phyloP scores from a whole-genome alignment of 1,139 yeast genomes.

The Hemisphaericaspora lyxosophila region DNA sequence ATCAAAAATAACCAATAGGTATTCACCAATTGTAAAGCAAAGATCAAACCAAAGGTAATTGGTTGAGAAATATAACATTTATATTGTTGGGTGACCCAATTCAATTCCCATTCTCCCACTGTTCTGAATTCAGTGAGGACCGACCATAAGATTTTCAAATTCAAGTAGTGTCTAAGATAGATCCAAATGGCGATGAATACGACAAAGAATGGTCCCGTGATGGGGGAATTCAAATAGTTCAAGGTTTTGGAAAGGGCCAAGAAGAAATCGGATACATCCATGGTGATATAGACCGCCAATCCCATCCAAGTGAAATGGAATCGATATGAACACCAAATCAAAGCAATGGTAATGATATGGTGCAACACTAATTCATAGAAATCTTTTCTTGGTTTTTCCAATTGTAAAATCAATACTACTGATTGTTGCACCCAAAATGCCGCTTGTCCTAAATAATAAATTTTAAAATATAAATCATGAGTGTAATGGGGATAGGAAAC shows the following conservation, averaged over 20 bases:
- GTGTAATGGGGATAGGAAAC: conserved; percentile 78
- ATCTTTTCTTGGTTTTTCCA: conserved; percentile 95
- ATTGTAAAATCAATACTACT: conserved; percentile 72
- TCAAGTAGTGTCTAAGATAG: conserved; percentile 84
- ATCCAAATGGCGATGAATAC: conserved; percentile 74
- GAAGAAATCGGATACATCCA: conserved; percentile 94
- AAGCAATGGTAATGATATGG: conserved; percentile 85
- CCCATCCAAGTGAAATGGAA: conserved; percentile 98
- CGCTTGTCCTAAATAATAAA: conserved; percentile 88
- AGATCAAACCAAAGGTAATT: conserved; percentile 74
- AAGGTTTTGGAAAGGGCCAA: conserved; percentile 79
- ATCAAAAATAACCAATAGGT: conserved; percentile 85
- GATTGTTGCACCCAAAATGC: conserved; percentile 98
- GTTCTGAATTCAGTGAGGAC: conserved; percentile 82
- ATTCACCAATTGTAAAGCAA: conserved; percentile 82
- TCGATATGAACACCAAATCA: conserved; percentile 86
- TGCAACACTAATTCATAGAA: conserved; percentile 88
- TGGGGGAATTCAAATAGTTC: conserved; percentile 72
- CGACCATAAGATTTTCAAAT: conserved; percentile 80
- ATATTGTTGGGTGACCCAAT: conserved; percentile 92
- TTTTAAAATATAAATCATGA: conserved; percentile 69
- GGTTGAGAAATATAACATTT: conserved; percentile 95
- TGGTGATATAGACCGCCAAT: conserved; percentile 81
- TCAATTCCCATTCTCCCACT: conserved; percentile 76
- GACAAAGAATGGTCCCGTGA: conserved; percentile 66